These are phyloP conservation scores for Alternaria hordeiaustralica DNA, from an alignment of 2,329 filamentous ascomycete species.

Conservation along the genomic window DNA sequence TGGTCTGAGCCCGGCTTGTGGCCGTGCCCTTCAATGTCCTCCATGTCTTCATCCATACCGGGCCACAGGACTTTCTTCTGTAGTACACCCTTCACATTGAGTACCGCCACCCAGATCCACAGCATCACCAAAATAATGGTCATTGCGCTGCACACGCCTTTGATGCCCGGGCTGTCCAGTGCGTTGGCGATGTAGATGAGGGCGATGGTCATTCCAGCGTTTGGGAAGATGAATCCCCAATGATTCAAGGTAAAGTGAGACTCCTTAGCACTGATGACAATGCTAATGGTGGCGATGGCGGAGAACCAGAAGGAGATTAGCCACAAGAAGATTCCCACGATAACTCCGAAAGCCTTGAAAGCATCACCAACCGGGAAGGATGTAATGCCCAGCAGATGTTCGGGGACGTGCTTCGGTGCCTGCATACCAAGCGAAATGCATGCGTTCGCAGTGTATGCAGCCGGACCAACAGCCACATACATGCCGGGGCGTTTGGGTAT, in stretches of 20 bases:
- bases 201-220: slow-evolving; percentile 65
- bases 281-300: slow-evolving; percentile 49
- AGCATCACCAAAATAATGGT: slow-evolving; percentile 60
- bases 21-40: slow-evolving; percentile 33
- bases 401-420: slow-evolving; percentile 46
- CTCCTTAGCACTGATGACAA: slow-evolving; percentile 46
- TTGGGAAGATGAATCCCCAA: slow-evolving; percentile 70
- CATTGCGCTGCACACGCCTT: slow-evolving; percentile 61
- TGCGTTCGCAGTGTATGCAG: slow-evolving; percentile 34
- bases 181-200: slow-evolving; percentile 62
- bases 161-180: slow-evolving; percentile 59
- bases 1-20: slow-evolving; percentile 17
- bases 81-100: slow-evolving; percentile 59
- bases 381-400: slow-evolving; percentile 42
- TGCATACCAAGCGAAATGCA: slow-evolving; percentile 51
- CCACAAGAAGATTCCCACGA: slow-evolving; percentile 56
- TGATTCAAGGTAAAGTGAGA: slow-evolving; percentile 45
- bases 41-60: slow-evolving; percentile 66
- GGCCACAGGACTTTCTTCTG: slow-evolving; percentile 60
- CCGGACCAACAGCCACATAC: slow-evolving; percentile 58
- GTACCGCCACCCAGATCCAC: slow-evolving; percentile 61
- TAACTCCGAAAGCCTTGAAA: slow-evolving; percentile 51
- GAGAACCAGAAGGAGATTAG: slow-evolving; percentile 59
- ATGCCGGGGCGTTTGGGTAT: slow-evolving; percentile 53
- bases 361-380: slow-evolving; percentile 45